A percentile compares a stretch with the other conserved stretches of the same genome.
These are phyloP conservation scores for Arthrinium phaeospermum DNA, from an alignment of 2,329 filamentous ascomycete genomes.

Conservation along the genomic window DNA sequence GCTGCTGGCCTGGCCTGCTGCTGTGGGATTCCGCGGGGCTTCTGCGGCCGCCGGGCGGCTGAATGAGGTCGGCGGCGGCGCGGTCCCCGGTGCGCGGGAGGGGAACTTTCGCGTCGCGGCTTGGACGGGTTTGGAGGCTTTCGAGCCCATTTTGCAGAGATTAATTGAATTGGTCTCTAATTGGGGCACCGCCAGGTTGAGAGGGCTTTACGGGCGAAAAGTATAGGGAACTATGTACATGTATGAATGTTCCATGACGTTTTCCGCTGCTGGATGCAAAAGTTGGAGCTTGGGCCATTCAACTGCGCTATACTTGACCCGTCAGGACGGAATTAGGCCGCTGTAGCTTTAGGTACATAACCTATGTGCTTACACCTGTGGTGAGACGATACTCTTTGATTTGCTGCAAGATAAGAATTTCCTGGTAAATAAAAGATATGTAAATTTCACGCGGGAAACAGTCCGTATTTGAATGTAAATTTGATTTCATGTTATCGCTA, in stretches of 20 bases:
- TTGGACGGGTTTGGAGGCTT: conserved; percentile 52
- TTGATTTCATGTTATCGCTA: neutral
- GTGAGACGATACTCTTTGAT: neutral
- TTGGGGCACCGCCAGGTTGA: neutral
- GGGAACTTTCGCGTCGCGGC: conserved; percentile 52
- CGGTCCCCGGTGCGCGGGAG: conserved; percentile 41
- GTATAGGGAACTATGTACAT: neutral
- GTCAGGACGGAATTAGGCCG: neutral
- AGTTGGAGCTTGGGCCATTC: conserved; percentile 22
- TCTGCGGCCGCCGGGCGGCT: neutral
- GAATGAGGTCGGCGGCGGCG: conserved; percentile 26
- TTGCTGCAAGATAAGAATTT: no score
- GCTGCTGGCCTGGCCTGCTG: neutral
- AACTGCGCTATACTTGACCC: neutral
- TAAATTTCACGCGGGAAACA: neutral
- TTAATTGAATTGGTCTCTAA: neutral
- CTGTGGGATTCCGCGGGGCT: neutral
- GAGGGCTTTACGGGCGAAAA: neutral
- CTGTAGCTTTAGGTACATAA: neutral
- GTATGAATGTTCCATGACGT: conserved; percentile 28
- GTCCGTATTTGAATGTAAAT: neutral
- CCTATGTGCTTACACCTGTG: no score
- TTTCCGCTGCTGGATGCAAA: conserved; percentile 18
- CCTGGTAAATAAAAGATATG: no score
- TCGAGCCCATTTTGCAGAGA: conserved; percentile 47